Conservation (phyloP, 2,329 filamentous ascomycete genomes). For the Xylariales sp. region DNA sequence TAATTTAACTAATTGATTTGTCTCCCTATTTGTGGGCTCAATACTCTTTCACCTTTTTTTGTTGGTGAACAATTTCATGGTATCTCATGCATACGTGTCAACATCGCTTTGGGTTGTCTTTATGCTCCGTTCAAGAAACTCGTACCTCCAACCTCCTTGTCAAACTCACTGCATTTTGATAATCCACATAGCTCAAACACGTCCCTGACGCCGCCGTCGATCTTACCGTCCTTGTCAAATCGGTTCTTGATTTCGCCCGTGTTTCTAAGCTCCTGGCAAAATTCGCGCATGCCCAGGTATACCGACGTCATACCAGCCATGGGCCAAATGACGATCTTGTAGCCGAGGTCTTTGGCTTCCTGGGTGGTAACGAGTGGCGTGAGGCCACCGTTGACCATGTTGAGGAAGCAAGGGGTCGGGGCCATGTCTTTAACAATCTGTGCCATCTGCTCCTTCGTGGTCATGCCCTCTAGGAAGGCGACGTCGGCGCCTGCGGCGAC, state of each 20-base stretch:
- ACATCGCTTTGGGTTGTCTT: not conserved
- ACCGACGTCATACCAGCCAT: constrained; percentile 24
- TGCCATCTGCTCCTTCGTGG: constrained; percentile 35
- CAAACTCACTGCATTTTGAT: constrained; percentile 21
- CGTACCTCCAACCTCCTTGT: constrained; percentile 21
- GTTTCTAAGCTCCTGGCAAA: constrained; percentile 23
- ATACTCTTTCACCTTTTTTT: not conserved
- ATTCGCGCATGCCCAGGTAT: constrained; percentile 24
- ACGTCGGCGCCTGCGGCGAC: constrained; percentile 47
- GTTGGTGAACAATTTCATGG: not conserved
- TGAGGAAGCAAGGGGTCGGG: constrained; percentile 25
- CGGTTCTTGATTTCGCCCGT: constrained; percentile 24
- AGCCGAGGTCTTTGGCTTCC: constrained; percentile 23
- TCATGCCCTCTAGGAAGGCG: constrained; percentile 49
- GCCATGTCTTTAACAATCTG: constrained; percentile 29
- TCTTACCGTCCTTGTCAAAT: constrained; percentile 17
- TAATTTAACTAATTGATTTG: too few species aligned
- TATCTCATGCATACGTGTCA: not conserved
- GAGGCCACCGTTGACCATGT: constrained; percentile 27
- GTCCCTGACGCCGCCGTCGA: constrained; percentile 21
- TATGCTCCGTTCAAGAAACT: constrained; percentile 21
- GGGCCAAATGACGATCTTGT: constrained; percentile 27
- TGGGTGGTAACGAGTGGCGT: constrained; percentile 22
- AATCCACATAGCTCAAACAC: constrained; percentile 25
- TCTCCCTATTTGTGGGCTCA: too few species aligned